Evolutionary conservation across 2,329 filamentous ascomycete genomes (phyloP).

Genomic region (Diaporthe vaccinii): DNA sequence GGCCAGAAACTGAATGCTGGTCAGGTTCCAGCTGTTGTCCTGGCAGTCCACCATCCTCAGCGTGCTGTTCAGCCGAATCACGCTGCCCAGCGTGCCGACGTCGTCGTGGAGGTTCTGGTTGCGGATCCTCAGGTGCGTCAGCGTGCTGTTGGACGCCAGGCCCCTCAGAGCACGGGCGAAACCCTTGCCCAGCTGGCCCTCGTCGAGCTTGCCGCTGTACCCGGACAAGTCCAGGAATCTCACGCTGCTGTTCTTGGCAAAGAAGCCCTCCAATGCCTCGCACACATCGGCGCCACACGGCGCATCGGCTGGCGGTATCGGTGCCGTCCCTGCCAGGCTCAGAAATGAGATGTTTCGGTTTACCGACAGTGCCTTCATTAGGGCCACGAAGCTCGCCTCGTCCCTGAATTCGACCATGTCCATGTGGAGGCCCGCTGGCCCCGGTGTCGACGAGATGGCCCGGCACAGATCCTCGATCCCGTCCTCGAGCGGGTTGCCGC

Average conservation of each 20-base stretch:
- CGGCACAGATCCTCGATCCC: slow-evolving; percentile 65
- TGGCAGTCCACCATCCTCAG: slow-evolving; percentile 68
- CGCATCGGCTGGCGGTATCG: slow-evolving; percentile 51
- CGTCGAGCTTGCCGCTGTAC: slow-evolving; percentile 69
- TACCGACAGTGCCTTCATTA: slow-evolving; percentile 63
- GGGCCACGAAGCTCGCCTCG: slow-evolving; percentile 64
- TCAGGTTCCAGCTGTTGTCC: slow-evolving; percentile 67
- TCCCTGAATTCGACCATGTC: slow-evolving; percentile 70
- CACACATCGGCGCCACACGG: slow-evolving; percentile 60
- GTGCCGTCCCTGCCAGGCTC: slow-evolving; percentile 68
- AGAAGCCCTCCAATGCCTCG: slow-evolving; percentile 62
- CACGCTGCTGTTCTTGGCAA: slow-evolving; percentile 64
- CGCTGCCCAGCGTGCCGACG: slow-evolving; percentile 63
- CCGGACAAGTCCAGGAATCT: slow-evolving; percentile 70
- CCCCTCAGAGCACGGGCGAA: slow-evolving; percentile 62
- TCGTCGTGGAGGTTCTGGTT: slow-evolving; percentile 69
- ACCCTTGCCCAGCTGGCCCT: slow-evolving; percentile 67
- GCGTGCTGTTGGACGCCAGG: slow-evolving; percentile 48
- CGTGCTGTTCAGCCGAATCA: slow-evolving; percentile 62
- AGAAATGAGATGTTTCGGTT: slow-evolving; percentile 65
- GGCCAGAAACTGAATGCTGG: slow-evolving; percentile 62
- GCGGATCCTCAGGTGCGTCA: slow-evolving; percentile 65
- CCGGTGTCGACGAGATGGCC: slow-evolving; percentile 61
- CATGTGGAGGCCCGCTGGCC: slow-evolving; percentile 64
- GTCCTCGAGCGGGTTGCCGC: slow-evolving; percentile 66